Base-by-base conservation (phyloP, 2,329 filamentous ascomycete genomes). In the Fonsecaea nubica region DNA sequence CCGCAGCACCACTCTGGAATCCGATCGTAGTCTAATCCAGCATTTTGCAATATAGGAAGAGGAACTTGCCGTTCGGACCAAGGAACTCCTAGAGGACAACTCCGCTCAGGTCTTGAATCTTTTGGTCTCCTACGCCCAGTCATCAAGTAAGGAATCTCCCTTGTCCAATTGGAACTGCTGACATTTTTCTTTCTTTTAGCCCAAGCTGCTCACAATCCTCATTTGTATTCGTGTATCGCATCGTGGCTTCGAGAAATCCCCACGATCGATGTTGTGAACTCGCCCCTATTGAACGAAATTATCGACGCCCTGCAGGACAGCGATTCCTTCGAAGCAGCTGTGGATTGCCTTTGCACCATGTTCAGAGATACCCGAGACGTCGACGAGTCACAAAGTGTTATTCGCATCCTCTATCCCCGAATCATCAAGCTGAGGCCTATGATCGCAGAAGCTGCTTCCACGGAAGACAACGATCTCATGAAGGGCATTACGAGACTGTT, bases 231-330 rank as follows among this genome's bases (percentile, higher is more conserved):
- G 74, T 98, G 95, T 77, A 93, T 98, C 73, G 96, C 93, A 36
- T 97, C 95, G 2, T 99, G 95, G 95, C 86, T 98, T 72, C 88
- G 93, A 73, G 95, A 99, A 80, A 92, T 99, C 6, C 92, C 94
- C 0, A 87, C 96, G 56, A 85, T 85, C 70, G 89, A 91, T 68
- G 88, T 99, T 70, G 90, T 96, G 72, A 90, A 90, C 73, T 97
- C 94, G 1, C 90, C 93, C 6, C 84, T 99, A 13, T 84, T 99
- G 72, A 87, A 92, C 71, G 84, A 93, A 60, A 87, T 97, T 58
- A 88, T 97, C 75, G 87, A 88, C 71, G 93, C 91, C 6, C 81
- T 97, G 36, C 86, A 90, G 55, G 85, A 88, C 66, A 92, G 96
- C 40, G 82, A 84, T 50, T 92, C 94, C 8, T 92, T 96, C 73